Evolutionary conservation across 768 basidiomycete genomes (phyloP), one percentile per base, ranked within the genome.

Genomic region (Hydnum rufescens): DNA sequence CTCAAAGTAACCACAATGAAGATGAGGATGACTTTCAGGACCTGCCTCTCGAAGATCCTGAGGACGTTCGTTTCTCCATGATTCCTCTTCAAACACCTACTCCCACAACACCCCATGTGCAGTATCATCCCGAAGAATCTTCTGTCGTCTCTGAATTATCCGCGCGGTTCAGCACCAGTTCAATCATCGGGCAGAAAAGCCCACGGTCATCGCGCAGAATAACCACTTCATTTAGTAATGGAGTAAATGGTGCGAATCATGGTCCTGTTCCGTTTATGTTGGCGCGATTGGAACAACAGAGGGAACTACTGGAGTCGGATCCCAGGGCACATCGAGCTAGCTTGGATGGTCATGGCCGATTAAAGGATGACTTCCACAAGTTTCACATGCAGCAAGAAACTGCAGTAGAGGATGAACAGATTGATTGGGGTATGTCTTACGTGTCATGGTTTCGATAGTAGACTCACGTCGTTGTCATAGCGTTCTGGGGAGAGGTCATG

Each of bases 401-500:
- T 49, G 47, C 31, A 47, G 39, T 63, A 66, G 66, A 63, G n/a
- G 70, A 70, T 29, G 60, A 58, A 51, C 62, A 64, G 49, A 80
- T 86, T 59, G 82, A 87, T 60, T 88, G 84, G 86, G 78, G 85
- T 85, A 60, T 54, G 72, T 47, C 6, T 6, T 5, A 68, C 22
- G 36, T 32, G 16, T 32, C 49, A 49, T 19, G 25, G 53, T 42
- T 54, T 36, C 49, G 32, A 26, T 39, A 42, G 28, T 51, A 30
- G 31, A n/a, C 29, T 46, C 53, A 49, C 36, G 51, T 31, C 46
- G 5, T 47, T 34, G 42, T 50, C 42, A 25, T 57, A 90, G 86
- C 83, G 58, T 95, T 97, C 67, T 95, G 95, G 95, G 92, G 90
- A 1, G 75, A 72, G 5, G 92, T 99, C 2, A 82, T 96, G 62